These are phyloP conservation scores for Metschnikowia orientalis DNA, from an alignment of 805 yeast genomes.

Conservation along the genomic window DNA sequence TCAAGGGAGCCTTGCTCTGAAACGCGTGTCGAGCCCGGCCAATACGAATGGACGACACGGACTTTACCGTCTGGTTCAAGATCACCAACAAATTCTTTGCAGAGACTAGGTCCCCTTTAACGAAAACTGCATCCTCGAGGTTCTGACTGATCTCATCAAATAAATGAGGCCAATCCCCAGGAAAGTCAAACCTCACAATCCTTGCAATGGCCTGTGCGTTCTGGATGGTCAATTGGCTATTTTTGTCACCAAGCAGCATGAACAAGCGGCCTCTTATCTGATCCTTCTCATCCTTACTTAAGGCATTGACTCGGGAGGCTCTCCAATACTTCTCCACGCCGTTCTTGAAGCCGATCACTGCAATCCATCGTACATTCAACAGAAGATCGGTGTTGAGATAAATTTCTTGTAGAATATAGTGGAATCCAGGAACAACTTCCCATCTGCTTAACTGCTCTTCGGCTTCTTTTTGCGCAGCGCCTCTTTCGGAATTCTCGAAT, in stretches of 20 bases:
- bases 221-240: conserved; percentile 71
- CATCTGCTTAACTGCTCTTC: conserved; percentile 66
- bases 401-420: conserved; percentile 48
- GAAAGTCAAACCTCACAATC: conserved; percentile 81
- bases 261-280: conserved; percentile 59
- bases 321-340: conserved; percentile 87
- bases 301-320: conserved; percentile 49
- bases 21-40: conserved; percentile 78
- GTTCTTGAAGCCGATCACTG: conserved; percentile 83
- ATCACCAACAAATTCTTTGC: conserved; percentile 62
- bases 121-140: conserved; percentile 42
- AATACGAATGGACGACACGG: conserved; percentile 68
- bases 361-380: conserved; percentile 75
- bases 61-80: conserved; percentile 74
- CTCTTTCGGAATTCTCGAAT: conserved; percentile 42
- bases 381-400: conserved; percentile 59
- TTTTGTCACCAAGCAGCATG: conserved; percentile 59
- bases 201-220: conserved; percentile 79
- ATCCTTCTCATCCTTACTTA: conserved; percentile 61
- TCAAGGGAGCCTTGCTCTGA: conserved; percentile 63
- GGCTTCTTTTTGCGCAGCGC: conserved; percentile 53
- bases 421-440: conserved; percentile 62
- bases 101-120: conserved; percentile 43
- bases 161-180: conserved; percentile 77
- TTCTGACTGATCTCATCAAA: conserved; percentile 58